Percentiles rank a stretch among this genome's conserved stretches.
Evolutionary conservation across 2,329 filamentous ascomycete species (phyloP).

Genomic region (Calonectria naviculata): DNA sequence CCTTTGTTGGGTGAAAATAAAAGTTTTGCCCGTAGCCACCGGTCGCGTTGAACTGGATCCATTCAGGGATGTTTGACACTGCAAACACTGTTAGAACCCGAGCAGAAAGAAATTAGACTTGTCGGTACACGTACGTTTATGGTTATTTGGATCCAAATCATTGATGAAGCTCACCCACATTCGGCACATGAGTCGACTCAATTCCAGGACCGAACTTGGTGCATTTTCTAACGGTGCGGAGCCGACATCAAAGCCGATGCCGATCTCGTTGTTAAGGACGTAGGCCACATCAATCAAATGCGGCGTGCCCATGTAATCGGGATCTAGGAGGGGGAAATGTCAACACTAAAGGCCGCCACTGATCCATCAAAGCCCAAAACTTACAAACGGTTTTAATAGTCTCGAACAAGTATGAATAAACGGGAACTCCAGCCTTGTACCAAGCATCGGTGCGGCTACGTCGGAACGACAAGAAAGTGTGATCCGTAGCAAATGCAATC

Average conservation of each 20-base stretch:
- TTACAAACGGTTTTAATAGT: slow-evolving; percentile 39
- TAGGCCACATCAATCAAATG: slow-evolving; percentile 44
- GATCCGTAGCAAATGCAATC: slow-evolving; percentile 64
- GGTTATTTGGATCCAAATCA: slow-evolving; percentile 50
- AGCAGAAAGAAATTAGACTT: accelerated
- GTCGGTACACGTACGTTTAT: slow-evolving; percentile 20
- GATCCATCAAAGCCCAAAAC: neutral
- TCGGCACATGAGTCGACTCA: slow-evolving; percentile 54
- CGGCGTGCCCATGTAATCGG: slow-evolving; percentile 33
- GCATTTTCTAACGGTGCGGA: slow-evolving; percentile 51
- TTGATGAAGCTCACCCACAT: slow-evolving; percentile 53
- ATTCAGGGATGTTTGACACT: slow-evolving; percentile 27
- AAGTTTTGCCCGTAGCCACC: slow-evolving; percentile 37
- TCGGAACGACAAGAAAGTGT: slow-evolving; percentile 64
- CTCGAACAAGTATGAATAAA: slow-evolving; percentile 65
- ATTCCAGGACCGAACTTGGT: slow-evolving; percentile 45
- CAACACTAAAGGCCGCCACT: neutral
- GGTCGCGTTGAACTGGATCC: slow-evolving; percentile 26
- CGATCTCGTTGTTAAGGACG: slow-evolving; percentile 64
- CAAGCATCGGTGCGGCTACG: slow-evolving; percentile 64
- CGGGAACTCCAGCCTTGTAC: slow-evolving; percentile 57
- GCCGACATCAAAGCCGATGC: slow-evolving; percentile 45
- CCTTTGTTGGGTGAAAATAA: slow-evolving; percentile 32
- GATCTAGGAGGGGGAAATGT: neutral
- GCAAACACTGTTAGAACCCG: neutral